Percentiles rank a stretch among this genome's conserved stretches.
phyloP scores from a whole-genome alignment of 345 rosid genomes.

The Aurinia saxatilis region DNA sequence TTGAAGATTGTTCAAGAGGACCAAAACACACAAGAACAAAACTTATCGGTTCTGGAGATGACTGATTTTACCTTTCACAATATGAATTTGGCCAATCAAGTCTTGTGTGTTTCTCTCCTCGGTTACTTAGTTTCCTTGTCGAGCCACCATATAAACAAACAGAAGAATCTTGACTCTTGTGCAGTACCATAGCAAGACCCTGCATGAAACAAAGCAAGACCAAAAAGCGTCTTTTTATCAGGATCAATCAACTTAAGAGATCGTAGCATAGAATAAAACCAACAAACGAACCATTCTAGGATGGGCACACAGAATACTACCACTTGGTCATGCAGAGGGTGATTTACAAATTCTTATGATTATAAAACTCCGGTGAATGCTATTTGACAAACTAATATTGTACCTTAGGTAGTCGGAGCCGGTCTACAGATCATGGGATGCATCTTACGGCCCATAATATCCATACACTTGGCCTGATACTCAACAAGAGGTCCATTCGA shows the following conservation, averaged over 20 bases:
- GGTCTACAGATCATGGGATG: too few relatives aligned
- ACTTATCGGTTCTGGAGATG: neutral
- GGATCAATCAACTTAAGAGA: neutral
- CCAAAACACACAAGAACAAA: neutral
- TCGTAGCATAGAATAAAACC: neutral
- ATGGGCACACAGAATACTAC: too few relatives aligned
- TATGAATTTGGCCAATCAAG: slow-evolving; percentile 83
- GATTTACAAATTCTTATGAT: too few relatives aligned
- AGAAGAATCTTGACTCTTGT: slow-evolving; percentile 64
- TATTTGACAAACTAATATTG: too few relatives aligned
- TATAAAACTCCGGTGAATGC: too few relatives aligned
- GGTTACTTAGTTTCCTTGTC: slow-evolving; percentile 44
- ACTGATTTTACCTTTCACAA: slow-evolving; percentile 47
- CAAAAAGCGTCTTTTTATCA: neutral
- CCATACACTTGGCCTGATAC: too few relatives aligned
- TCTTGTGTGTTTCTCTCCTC: slow-evolving; percentile 84
- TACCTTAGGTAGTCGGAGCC: too few relatives aligned
- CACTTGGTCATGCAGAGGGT: too few relatives aligned
- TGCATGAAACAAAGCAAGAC: slow-evolving; percentile 18
- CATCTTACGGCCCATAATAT: too few relatives aligned
- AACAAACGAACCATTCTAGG: too few relatives aligned
- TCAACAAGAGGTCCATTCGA: too few relatives aligned
- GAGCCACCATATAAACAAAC: slow-evolving; percentile 78
- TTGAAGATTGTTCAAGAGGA: neutral
- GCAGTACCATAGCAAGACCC: slow-evolving; percentile 96